Evolutionary conservation across 73 alveolate genomes (phyloP), one percentile per base, ranked within the genome.

Genomic region (Tetrahymena borealis): DNA sequence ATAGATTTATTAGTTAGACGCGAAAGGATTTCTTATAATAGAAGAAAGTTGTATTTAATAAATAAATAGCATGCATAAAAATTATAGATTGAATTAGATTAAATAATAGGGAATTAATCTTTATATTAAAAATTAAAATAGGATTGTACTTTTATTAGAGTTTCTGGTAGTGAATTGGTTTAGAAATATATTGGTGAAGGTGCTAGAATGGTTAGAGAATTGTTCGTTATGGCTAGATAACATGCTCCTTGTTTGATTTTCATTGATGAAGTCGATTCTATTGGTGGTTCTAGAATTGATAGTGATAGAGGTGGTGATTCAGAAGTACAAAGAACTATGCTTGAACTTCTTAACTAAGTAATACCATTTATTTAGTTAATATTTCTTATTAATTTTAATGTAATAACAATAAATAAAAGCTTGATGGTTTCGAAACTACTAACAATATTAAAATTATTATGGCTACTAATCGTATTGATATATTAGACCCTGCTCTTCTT

Each of bases 181-280:
- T 99, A 99, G 97, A 99, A 99, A 95, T 99, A 99, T 96, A 98
- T 99, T 79, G 99, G 99, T 78, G 99, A 99, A 96, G 99, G 99
- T 38, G 97, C 99, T 6, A 95, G 99, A 39, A 94, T 97, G 98
- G 99, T 99, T 60, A 98, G 99, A 95, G 99, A 99, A 95, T 97
- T 99, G 38, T 91, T 90, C 79, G 93, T 91, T 11, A 78, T 90
- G 94, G 93, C 94, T 79, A 96, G 99, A 90, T 98, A 98, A 95
- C 99, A 99, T 94, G 99, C 99, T 24, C 99, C 99, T 28, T 96
- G 99, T 92, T 98, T 99, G 91, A 99, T 99, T 38, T 99, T 99
- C 92, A 99, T 99, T 99, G 99, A 99, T 93, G 99, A 99, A 97
- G 98, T 99, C 39, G 99, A 99, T 96, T 97, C 99, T 77, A 99